phyloP scores from a whole-genome alignment of 2,329 filamentous ascomycete species.

The Cercospora citrullina region DNA sequence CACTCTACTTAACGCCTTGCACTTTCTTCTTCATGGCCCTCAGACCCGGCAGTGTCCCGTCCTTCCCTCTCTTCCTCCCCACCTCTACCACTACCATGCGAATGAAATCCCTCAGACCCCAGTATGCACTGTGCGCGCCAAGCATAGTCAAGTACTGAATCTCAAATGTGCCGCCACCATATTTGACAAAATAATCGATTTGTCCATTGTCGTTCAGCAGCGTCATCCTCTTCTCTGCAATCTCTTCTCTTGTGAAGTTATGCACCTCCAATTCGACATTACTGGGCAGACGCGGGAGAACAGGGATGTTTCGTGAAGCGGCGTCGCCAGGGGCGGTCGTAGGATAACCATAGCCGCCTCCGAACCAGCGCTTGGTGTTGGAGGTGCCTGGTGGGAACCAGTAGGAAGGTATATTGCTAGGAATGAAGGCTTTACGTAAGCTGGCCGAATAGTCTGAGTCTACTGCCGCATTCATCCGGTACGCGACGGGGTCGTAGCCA shows the following conservation, averaged over 20 bases:
- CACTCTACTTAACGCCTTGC: slow-evolving; percentile 47
- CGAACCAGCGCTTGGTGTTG: slow-evolving; percentile 43
- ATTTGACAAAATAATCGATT: slow-evolving; percentile 84
- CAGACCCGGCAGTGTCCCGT: slow-evolving; percentile 55
- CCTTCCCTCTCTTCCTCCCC: slow-evolving; percentile 69
- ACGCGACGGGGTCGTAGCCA: slow-evolving; percentile 78
- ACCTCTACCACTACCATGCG: slow-evolving; percentile 86
- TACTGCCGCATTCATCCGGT: slow-evolving; percentile 86
- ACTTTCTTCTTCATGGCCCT: slow-evolving; percentile 56
- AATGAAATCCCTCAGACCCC: slow-evolving; percentile 85
- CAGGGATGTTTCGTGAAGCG: slow-evolving; percentile 37
- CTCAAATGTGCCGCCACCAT: slow-evolving; percentile 82
- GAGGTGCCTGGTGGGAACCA: slow-evolving; percentile 43
- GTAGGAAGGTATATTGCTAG: slow-evolving; percentile 61
- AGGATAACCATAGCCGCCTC: slow-evolving; percentile 24
- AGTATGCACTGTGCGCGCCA: slow-evolving; percentile 92
- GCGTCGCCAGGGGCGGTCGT: slow-evolving; percentile 29
- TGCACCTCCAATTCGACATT: slow-evolving; percentile 90
- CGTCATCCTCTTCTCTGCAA: slow-evolving; percentile 84
- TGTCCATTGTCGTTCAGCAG: slow-evolving; percentile 95
- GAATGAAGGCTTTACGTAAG: slow-evolving; percentile 76
- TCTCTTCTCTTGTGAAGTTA: slow-evolving; percentile 87
- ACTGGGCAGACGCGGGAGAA: slow-evolving; percentile 45
- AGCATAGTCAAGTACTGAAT: slow-evolving; percentile 98
- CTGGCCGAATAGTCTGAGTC: slow-evolving; percentile 76